Percentiles rank a stretch among this genome's conserved stretches.
Conservation (phyloP, 2,329 filamentous ascomycete species). For the Raffaelea ambrosiae region DNA sequence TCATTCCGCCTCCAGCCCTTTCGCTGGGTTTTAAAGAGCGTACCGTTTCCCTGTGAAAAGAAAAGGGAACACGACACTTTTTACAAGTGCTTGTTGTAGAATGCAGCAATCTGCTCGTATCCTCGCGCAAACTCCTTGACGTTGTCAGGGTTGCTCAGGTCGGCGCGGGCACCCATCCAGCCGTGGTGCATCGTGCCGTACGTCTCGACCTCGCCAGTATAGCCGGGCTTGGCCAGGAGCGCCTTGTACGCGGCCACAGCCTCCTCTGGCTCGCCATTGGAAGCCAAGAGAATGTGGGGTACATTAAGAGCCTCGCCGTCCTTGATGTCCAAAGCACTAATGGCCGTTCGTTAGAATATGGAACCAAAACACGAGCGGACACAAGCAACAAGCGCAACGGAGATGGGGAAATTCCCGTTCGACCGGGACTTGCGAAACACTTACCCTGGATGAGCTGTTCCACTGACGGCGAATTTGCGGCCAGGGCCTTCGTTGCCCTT, state of each 20-base stretch:
- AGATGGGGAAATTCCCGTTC: constrained; percentile 9
- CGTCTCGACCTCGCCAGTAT: constrained; percentile 35
- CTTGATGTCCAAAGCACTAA: constrained; percentile 23
- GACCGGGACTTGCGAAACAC: too few species aligned
- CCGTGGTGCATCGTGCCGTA: constrained; percentile 45
- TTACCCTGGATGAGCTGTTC: constrained; percentile 23
- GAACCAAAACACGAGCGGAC: not conserved
- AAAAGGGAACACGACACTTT: not conserved
- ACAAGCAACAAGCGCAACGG: too few species aligned
- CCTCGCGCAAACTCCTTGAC: constrained; percentile 39
- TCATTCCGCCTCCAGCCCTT: too few species aligned
- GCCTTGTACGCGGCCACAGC: constrained; percentile 33
- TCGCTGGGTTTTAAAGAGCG: too few species aligned
- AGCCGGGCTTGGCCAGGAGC: constrained; percentile 30
- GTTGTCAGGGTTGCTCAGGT: constrained; percentile 35
- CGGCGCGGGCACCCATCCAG: constrained; percentile 48
- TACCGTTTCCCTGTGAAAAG: too few species aligned
- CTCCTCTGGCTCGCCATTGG: constrained; percentile 36
- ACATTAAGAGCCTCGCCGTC: constrained; percentile 35
- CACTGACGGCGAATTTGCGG: constrained; percentile 25
- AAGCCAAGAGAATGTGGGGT: constrained; percentile 41
- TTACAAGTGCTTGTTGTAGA: constrained; percentile 32
- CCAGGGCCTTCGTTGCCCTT: constrained; percentile 24
- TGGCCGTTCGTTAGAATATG: not conserved
- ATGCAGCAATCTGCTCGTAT: constrained; percentile 34